Conservation (phyloP, 73 alveolate species). For the Paramecium primaurelia region DNA sequence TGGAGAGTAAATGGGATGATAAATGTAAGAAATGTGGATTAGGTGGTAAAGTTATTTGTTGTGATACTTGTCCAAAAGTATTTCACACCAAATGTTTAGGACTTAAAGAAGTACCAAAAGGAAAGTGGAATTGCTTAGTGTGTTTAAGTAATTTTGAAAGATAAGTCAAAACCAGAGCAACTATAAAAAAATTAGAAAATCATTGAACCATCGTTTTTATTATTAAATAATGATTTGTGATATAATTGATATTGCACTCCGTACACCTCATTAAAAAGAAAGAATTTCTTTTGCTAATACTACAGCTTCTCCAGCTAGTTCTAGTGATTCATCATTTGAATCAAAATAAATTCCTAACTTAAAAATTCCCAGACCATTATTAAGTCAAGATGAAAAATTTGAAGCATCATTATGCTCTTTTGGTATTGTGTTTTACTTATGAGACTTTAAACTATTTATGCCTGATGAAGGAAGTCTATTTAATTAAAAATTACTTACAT, state of each 20-base stretch:
- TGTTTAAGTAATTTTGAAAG: constrained; percentile 1
- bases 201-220: neutral
- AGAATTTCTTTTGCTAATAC: neutral
- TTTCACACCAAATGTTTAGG: constrained; percentile 50
- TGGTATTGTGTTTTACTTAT: neutral
- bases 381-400: constrained; percentile 22
- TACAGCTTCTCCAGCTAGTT: neutral
- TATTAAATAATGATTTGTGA: neutral
- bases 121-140: constrained; percentile 40
- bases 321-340: constrained; percentile 39
- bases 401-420: neutral
- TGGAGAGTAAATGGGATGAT: constrained; percentile 45
- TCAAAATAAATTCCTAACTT: neutral
- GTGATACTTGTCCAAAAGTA: constrained; percentile 60
- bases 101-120: constrained; percentile 41
- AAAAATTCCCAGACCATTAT: neutral
- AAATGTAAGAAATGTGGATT: constrained; percentile 25
- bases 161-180: constrained; percentile 24
- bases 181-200: constrained; percentile 41
- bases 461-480: neutral
- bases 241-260: neutral
- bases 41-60: constrained; percentile 55
- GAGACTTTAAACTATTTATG: neutral
- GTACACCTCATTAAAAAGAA: neutral
- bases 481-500: neutral